A percentile compares a stretch with the other conserved stretches of the same genome.
Evolutionary conservation across 2,329 filamentous ascomycete species (phyloP).

Genomic region (Colletotrichum musicola): DNA sequence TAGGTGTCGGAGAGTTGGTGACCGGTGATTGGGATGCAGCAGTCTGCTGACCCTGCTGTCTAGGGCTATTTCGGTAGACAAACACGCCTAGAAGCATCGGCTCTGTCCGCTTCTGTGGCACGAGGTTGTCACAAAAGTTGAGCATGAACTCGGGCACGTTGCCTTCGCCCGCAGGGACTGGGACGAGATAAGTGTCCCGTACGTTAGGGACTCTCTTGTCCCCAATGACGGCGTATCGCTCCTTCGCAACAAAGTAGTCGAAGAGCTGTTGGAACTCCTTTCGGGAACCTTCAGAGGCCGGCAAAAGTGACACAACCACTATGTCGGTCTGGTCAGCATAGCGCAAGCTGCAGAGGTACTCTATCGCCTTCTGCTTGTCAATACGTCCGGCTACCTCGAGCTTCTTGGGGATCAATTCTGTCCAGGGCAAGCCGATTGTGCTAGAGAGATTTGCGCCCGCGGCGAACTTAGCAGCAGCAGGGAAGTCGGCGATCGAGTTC

Average conservation of each 20-base stretch:
- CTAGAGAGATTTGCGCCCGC: slow-evolving; percentile 84
- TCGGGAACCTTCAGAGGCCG: slow-evolving; percentile 70
- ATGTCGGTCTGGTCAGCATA: slow-evolving; percentile 88
- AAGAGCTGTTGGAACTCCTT: slow-evolving; percentile 81
- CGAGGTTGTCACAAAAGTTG: slow-evolving; percentile 85
- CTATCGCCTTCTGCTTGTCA: slow-evolving; percentile 83
- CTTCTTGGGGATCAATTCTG: slow-evolving; percentile 77
- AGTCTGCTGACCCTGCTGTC: slow-evolving; percentile 50
- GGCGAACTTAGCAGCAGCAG: slow-evolving; percentile 83
- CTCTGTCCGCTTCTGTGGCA: slow-evolving; percentile 79
- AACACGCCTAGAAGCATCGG: slow-evolving; percentile 87
- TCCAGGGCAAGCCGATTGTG: slow-evolving; percentile 71
- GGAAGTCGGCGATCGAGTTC: slow-evolving; percentile 81
- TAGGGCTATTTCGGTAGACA: slow-evolving; percentile 77
- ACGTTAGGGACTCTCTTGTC: slow-evolving; percentile 81
- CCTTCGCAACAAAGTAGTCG: slow-evolving; percentile 85
- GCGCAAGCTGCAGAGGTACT: slow-evolving; percentile 89
- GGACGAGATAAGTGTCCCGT: slow-evolving; percentile 91
- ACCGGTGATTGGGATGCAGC: slow-evolving; percentile 41
- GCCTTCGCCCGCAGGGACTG: slow-evolving; percentile 78
- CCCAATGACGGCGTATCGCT: slow-evolving; percentile 88
- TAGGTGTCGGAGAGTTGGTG: slow-evolving; percentile 50
- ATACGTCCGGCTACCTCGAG: slow-evolving; percentile 85
- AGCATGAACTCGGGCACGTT: slow-evolving; percentile 88
- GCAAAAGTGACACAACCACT: slow-evolving; percentile 79